Evolutionary conservation across 495 filamentous ascomycete species (phyloP), one percentile per base, ranked within the genome.

Genomic region (Apiosordaria backusii): DNA sequence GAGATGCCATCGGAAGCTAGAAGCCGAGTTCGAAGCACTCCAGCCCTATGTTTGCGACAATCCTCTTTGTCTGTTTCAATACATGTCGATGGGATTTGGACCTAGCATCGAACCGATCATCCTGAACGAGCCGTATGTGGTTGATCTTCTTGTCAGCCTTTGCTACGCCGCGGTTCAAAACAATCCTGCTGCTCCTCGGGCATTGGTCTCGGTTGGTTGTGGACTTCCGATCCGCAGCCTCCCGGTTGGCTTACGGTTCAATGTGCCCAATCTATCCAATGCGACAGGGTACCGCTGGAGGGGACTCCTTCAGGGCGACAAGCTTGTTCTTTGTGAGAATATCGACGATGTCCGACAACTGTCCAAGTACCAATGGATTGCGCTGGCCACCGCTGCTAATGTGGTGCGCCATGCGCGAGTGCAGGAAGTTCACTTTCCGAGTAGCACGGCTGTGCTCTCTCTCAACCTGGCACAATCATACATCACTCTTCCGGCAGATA

Each of bases 11-110:
- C 84, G 85, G 70, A 90, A 84, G 71, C 82, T 91, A 29, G 74
- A 85, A n/a, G 83, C 82, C 5, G 84, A 86, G 6, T 90, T 96
- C 57, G 91, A 93, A 69, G 89, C 93, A n/a, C 79, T 98, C 54
- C 94, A 92, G 66, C 94, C 94, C 0, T 97, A 95, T 70, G 92
- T 97, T 21, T 98, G 94, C 81, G 87, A 85, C 26, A 85, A 87
- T 21, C 84, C 83, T 3, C 81, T 98, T 7, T 98, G 94, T 72
- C 79, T 97, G 2, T 95, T 92, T 68, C 94, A 98, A 71, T 97
- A 96, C 78, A 90, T 97, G 86, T 83, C 84, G n/a, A 81, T 95
- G 25, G 92, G 92, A 0, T 88, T 97, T 74, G 93, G 93, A 0
- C 89, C 92, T 1, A 91, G 86, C 71, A 85, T 97, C 63, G 93